Conservation (phyloP, 345 rosid genomes). For the Eutrema heterophyllum region DNA sequence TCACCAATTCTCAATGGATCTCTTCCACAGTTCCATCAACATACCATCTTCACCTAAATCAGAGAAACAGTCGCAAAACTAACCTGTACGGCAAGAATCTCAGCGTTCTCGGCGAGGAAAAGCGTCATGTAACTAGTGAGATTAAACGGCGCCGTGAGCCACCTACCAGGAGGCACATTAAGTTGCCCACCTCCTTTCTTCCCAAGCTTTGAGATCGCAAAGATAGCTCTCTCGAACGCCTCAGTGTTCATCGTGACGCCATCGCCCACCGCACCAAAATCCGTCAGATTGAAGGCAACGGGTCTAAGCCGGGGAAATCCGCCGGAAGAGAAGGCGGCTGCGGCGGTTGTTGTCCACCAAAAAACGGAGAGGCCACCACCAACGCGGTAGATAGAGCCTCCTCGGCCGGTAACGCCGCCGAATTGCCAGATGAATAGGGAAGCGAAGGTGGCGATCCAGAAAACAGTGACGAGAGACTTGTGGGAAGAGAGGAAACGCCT, state of each 20-base stretch:
- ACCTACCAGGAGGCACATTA: conserved; percentile 83
- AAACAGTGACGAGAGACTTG: conserved; percentile 65
- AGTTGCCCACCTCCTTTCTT: conserved; percentile 88
- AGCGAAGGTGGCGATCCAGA: conserved; percentile 77
- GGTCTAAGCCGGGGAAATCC: conserved; percentile 47
- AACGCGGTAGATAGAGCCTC: conserved; percentile 13
- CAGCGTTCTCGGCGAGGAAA: conserved; percentile 77
- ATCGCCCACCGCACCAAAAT: conserved; percentile 91
- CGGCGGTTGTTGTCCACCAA: conserved; percentile 27
- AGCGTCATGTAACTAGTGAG: conserved; percentile 92
- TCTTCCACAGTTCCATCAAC: not conserved
- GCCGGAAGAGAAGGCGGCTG: conserved; percentile 15
- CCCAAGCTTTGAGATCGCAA: conserved; percentile 65
- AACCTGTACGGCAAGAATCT: conserved; percentile 82
- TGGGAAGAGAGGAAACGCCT: conserved; percentile 66
- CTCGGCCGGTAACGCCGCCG: conserved; percentile 28
- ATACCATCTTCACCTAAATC: not conserved
- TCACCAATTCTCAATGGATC: not conserved
- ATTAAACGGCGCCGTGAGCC: conserved; percentile 97
- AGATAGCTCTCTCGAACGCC: conserved; percentile 80
- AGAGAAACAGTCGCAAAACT: not conserved
- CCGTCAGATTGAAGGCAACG: conserved; percentile 65
- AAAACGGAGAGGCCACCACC: conserved; percentile 32
- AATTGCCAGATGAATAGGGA: conserved; percentile 83
- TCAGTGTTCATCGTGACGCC: conserved; percentile 74